Conservation (phyloP, 257 asterid genomes). For the Capsicum chinense region DNA sequence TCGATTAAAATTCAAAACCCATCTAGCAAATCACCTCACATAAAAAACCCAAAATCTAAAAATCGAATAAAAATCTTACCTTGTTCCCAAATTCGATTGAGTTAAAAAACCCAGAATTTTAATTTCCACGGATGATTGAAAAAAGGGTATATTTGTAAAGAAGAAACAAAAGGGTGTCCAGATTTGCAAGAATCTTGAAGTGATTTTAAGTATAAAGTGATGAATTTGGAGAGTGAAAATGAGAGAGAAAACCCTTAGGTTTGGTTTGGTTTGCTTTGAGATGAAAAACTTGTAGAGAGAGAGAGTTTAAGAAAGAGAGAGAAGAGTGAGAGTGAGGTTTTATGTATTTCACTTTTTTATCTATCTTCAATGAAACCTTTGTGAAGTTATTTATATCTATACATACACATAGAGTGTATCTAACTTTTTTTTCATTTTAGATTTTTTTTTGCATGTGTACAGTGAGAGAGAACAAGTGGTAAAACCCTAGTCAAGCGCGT, state of each 20-base stretch:
- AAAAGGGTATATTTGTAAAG: not conserved
- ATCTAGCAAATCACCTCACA: not conserved
- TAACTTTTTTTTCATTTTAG: not conserved
- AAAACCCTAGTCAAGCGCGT: not conserved
- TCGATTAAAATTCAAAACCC: not conserved
- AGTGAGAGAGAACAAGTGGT: not conserved
- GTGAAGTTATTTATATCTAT: not conserved
- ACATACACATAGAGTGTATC: constrained; percentile 15
- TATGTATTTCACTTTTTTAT: not conserved
- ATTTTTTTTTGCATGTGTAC: not conserved
- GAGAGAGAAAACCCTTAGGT: constrained; percentile 26
- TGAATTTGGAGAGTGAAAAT: constrained; percentile 22
- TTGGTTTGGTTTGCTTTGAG: constrained; percentile 13
- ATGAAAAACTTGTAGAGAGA: not conserved
- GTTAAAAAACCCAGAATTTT: not conserved
- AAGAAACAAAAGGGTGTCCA: not conserved
- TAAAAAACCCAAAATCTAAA: not conserved
- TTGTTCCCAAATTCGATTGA: not conserved
- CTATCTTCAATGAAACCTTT: not conserved
- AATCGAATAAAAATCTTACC: not conserved
- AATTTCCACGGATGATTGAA: not conserved
- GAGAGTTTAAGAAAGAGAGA: not conserved
- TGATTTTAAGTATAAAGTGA: not conserved
- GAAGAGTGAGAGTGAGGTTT: constrained; percentile 14
- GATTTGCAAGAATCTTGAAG: not conserved